Conservation (phyloP, 345 rosid genomes). For the Reutealis trisperma region DNA sequence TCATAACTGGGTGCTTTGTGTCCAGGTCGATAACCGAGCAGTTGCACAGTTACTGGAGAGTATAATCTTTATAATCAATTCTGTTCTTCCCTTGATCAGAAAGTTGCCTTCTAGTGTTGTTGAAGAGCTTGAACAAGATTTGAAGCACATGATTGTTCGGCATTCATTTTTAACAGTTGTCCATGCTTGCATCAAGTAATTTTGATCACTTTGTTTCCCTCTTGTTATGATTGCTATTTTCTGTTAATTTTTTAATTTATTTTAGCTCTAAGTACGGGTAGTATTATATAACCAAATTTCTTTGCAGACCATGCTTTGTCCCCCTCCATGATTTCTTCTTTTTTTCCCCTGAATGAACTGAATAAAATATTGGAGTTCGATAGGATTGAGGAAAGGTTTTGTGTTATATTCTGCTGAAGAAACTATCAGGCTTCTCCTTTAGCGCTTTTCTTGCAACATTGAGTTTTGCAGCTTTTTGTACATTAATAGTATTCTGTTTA, state of each 20-base stretch:
- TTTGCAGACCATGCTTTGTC: neutral
- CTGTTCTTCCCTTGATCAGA: slow-evolving; percentile 82
- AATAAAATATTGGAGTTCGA: neutral
- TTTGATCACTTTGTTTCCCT: slow-evolving; percentile 20
- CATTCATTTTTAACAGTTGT: slow-evolving; percentile 97
- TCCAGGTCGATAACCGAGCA: slow-evolving; percentile 83
- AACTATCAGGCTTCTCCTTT: too few relatives aligned
- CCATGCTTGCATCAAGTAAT: slow-evolving; percentile 96
- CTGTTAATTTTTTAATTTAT: neutral
- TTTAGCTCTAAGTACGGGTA: neutral
- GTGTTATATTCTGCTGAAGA: neutral
- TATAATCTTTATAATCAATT: slow-evolving; percentile 82
- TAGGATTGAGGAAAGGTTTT: neutral
- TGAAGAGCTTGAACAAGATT: slow-evolving; percentile 95
- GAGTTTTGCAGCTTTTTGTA: too few relatives aligned
- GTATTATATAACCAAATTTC: neutral
- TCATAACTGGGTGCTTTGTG: neutral
- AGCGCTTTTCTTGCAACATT: too few relatives aligned
- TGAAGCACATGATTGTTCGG: slow-evolving; percentile 92
- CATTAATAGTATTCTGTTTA: neutral
- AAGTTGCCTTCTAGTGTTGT: slow-evolving; percentile 72
- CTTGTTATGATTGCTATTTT: slow-evolving; percentile 7
- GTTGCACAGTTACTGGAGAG: slow-evolving; percentile 93
- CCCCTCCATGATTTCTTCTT: neutral
- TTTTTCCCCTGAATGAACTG: neutral